Percentiles rank a stretch among this genome's conserved stretches.
These are phyloP conservation scores for Rhododendron williamsianum DNA, from an alignment of 148 eudicot genomes.

Conservation along the genomic window DNA sequence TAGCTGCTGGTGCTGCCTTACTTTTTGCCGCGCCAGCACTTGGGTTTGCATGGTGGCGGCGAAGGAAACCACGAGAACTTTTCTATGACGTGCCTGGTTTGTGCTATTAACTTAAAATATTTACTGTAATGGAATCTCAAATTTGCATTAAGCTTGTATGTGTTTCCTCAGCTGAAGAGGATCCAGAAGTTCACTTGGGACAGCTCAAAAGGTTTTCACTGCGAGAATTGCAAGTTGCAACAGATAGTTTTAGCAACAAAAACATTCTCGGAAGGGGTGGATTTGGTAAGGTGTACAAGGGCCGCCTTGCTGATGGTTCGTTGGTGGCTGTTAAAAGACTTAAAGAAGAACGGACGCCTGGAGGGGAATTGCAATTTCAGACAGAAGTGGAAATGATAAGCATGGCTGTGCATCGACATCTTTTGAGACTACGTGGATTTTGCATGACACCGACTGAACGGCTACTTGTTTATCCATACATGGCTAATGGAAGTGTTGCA, in stretches of 20 bases:
- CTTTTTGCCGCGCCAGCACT: conserved; percentile 47
- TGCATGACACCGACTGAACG: conserved; percentile 52
- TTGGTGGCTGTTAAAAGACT: conserved; percentile 48
- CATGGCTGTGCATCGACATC: conserved; percentile 47
- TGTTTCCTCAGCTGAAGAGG: conserved; percentile 42
- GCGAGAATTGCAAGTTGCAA: conserved; percentile 43
- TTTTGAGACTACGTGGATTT: conserved; percentile 43
- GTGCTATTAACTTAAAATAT: conserved; percentile 2
- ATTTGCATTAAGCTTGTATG: not conserved
- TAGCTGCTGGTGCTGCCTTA: conserved; percentile 51
- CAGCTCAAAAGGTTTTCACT: conserved; percentile 49
- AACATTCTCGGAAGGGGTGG: conserved; percentile 54
- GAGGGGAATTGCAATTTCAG: conserved; percentile 47
- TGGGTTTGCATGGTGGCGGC: conserved; percentile 38
- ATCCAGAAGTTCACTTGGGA: conserved; percentile 48
- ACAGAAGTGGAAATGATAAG: conserved; percentile 62
- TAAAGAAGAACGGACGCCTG: conserved; percentile 44
- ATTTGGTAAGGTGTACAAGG: conserved; percentile 50
- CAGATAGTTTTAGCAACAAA: conserved; percentile 43
- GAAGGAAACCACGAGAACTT: conserved; percentile 40
- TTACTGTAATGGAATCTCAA: not conserved
- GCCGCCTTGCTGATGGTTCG: conserved; percentile 49
- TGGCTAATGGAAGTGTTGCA: conserved; percentile 89
- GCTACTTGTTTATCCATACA: conserved; percentile 52
- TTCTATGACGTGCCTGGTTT: conserved; percentile 58